Base-by-base conservation (phyloP, 163 green algal genomes). In the Chlamydomonas reinhardtii region DNA sequence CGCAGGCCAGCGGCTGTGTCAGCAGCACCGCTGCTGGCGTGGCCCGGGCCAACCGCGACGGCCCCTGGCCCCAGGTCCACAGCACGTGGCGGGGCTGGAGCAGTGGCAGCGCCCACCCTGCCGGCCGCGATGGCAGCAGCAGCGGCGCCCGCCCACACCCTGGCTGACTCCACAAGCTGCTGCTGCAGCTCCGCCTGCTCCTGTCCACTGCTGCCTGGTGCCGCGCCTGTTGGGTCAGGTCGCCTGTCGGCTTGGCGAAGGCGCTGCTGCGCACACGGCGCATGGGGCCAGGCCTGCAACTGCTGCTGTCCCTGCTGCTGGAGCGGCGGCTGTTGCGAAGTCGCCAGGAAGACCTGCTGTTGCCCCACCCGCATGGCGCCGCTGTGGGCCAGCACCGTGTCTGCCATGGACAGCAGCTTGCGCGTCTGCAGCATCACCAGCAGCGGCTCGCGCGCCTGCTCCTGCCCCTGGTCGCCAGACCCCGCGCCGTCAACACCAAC, bases 351-450 rank as follows among this genome's bases (percentile, higher is more conserved):
- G 35, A 35, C 70, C 19, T 24, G 68, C 35, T 77, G 52, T 16
- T n/a, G 68, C n/a, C 79, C 79, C 25, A 85, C 79, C 29, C 52
- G 79, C 34, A 71, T 0, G 0, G 79, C 66, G 25, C 52, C 69
- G 5, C 68, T 34, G 11, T 52, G 15, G 4, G 54, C 48, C 3
- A 85, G 54, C 24, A 85, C 22, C 25, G 62, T 31, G 15, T 79
- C 70, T 11, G 70, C 56, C 70, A 86, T 54, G 35, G 35, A 32
- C 0, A 34, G 34, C 4, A 86, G 70, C 80, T 79, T 86, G 27
- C 80, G 70, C 0, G 80, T 73, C 14, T 34, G 34, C 17, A 86
- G 71, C 8, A 86, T 29, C 14, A 35, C 48, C 14, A 86, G 54
- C 56, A 79, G 16, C 11, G 70, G 54, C 17, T 73, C 80, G 2